Evolutionary conservation across 2,329 filamentous ascomycete species (phyloP), one percentile per base, ranked within the genome.

Genomic region (Neofusicoccum cordaticola): DNA sequence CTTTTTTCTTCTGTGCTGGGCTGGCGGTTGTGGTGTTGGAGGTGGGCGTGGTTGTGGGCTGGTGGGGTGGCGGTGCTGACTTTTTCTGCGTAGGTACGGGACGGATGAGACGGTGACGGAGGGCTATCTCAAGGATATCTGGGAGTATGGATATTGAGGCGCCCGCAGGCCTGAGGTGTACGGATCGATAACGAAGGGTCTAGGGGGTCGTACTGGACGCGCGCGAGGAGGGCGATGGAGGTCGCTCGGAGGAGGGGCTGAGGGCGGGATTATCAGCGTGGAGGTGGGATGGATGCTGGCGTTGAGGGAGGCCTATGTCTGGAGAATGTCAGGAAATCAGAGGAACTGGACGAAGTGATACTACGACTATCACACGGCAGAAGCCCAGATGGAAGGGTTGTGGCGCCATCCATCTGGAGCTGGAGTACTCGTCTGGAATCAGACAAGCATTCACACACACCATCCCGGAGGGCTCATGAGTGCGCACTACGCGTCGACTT

Each of bases 111-210:
- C 87, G 68, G 79, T 99, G 75, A 98, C 95, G 0, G 92, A 96
- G 77, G 90, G 83, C 1, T 98, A 92, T 77, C 83, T 85, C 63
- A 92, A 91, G 79, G 92, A 97, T 78, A 80, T 98, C 56, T 98
- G 94, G 94, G 83, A 85, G 68, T 83, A 86, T 66, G 83, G 81
- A 47, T 66, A 64, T 34, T 64, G 37, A 47, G 44, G 31, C 6
- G 31, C 15, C 7, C n/a, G n/a, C 15, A 50, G 34, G 58, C 9
- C 34, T 31, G 37, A 41, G 47, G 17, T 27, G 47, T 31, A 27
- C 27, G 34, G 35, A 62, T 62, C 12, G 17, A 35, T 62, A 62
- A 51, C 34, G 41, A 39, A 12, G 17, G 34, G 58, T 62, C 17
- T 50, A 62, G 58, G 58, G 37, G 45, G 31, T 60, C 56, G 56